Evolutionary conservation across 148 eudicot species (phyloP), one percentile per base, ranked within the genome.

Genomic region (Oxyria digyna): DNA sequence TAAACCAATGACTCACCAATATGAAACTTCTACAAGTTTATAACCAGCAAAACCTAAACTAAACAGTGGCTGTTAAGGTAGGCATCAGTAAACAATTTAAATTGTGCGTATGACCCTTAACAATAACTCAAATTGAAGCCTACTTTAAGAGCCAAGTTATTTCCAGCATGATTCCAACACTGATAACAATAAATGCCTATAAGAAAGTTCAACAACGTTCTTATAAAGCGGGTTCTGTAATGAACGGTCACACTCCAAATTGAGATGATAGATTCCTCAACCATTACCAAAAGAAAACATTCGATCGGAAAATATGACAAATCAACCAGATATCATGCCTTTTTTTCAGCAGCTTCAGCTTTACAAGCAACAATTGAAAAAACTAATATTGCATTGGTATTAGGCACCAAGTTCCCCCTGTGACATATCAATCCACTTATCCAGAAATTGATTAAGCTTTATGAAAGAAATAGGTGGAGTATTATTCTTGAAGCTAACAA

Each of bases 381-480:
- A 1, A 97, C 97, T 67, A 94, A 72, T 69, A 87, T 94, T 70
- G 97, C 97, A 82, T 90, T 94, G 68, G n/a, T n/a, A n/a, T n/a
- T n/a, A n/a, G n/a, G 91, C 97, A 66, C 98, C 98, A 67, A 94
- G 97, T 79, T 94, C 98, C 55, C 96, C 89, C 98, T 94, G 76
- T 55, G 74, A 77, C 76, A 73, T 42, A 55, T 17, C 46, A 46
- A 32, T 29, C 33, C n/a, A n/a, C n/a, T n/a, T n/a, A n/a, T n/a
- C n/a, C n/a, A n/a, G n/a, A n/a, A n/a, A n/a, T n/a, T n/a, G n/a
- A n/a, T n/a, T n/a, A n/a, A n/a, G n/a, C n/a, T n/a, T n/a, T n/a
- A n/a, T n/a, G n/a, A n/a, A n/a, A n/a, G n/a, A n/a, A n/a, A n/a
- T n/a, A n/a, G n/a, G n/a, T n/a, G n/a, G n/a, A n/a, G n/a, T n/a